phyloP scores from a whole-genome alignment of 768 basidiomycete genomes.

The Floccularia luteovirens region DNA sequence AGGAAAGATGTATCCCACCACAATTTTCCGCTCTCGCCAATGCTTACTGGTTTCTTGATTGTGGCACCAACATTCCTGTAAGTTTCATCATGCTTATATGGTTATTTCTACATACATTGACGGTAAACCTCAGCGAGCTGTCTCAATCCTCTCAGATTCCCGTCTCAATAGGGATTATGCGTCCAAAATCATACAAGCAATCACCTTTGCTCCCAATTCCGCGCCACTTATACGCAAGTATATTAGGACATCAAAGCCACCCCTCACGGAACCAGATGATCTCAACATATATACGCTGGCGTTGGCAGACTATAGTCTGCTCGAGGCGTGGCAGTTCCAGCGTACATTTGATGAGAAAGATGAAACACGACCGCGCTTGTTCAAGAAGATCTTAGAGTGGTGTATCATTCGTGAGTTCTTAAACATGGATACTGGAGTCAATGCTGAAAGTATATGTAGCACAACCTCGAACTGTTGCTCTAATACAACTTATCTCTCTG shows the following conservation, averaged over 20 bases:
- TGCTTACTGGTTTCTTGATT: constrained; percentile 81
- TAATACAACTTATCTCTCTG: constrained; percentile 56
- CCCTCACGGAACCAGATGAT: constrained; percentile 60
- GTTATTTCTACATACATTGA: background rate
- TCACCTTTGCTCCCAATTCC: constrained; percentile 41
- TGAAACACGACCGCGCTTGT: constrained; percentile 42
- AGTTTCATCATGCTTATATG: constrained; percentile 17
- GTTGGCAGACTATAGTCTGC: constrained; percentile 53
- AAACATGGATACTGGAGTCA: background rate
- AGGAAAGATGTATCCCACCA: constrained; percentile 58
- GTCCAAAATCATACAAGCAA: constrained; percentile 69
- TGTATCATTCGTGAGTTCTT: constrained; percentile 54
- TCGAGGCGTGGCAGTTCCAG: constrained; percentile 73
- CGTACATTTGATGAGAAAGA: constrained; percentile 58
- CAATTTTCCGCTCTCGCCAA: constrained; percentile 73
- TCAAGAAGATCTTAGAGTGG: constrained; percentile 60
- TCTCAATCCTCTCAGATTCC: constrained; percentile 65
- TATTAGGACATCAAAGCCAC: constrained; percentile 68
- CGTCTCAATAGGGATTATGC: constrained; percentile 72
- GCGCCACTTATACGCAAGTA: constrained; percentile 61
- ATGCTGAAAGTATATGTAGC: constrained; percentile 27
- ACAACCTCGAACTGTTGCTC: constrained; percentile 45
- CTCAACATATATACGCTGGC: constrained; percentile 65
- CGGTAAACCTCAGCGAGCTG: constrained; percentile 42
- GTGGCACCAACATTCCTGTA: constrained; percentile 57